phyloP scores from a whole-genome alignment of 768 basidiomycete genomes.

The Pisolithus tinctorius region DNA sequence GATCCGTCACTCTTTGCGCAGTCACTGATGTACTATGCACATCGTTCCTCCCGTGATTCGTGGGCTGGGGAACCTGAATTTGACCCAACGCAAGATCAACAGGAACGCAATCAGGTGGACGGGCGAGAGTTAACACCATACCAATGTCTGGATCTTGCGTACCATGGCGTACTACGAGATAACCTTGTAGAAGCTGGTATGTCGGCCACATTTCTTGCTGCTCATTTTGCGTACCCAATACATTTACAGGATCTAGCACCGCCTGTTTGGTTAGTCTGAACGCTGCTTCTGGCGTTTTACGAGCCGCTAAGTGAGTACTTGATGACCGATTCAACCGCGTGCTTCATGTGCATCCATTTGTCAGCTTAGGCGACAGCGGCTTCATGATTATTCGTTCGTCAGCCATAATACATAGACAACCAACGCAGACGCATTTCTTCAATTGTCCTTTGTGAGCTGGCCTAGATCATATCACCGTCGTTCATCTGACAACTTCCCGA shows the following conservation, averaged over 20 bases:
- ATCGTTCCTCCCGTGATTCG: slow-evolving; percentile 60
- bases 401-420: slow-evolving; percentile 45
- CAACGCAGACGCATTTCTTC: slow-evolving; percentile 27
- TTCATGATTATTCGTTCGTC: slow-evolving; percentile 67
- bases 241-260: slow-evolving; percentile 67
- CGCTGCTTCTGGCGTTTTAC: slow-evolving; percentile 64
- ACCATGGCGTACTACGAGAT: slow-evolving; percentile 65
- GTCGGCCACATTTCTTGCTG: slow-evolving; percentile 16
- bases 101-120: slow-evolving; percentile 55
- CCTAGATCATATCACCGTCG: neutral
- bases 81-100: slow-evolving; percentile 69
- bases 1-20: slow-evolving; percentile 91
- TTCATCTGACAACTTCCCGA: neutral
- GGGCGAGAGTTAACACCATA: slow-evolving; percentile 65
- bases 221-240: neutral
- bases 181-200: slow-evolving; percentile 48
- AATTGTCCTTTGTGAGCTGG: slow-evolving; percentile 26
- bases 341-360: slow-evolving; percentile 5
- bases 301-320: slow-evolving; percentile 64
- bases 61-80: slow-evolving; percentile 84
- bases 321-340: neutral
- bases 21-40: slow-evolving; percentile 82
- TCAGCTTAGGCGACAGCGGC: slow-evolving; percentile 74
- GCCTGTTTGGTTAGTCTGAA: slow-evolving; percentile 73
- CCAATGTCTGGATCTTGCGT: slow-evolving; percentile 67